These are phyloP conservation scores for Drechslerella dactyloides DNA, from an alignment of 2,329 filamentous ascomycete species.

Conservation along the genomic window DNA sequence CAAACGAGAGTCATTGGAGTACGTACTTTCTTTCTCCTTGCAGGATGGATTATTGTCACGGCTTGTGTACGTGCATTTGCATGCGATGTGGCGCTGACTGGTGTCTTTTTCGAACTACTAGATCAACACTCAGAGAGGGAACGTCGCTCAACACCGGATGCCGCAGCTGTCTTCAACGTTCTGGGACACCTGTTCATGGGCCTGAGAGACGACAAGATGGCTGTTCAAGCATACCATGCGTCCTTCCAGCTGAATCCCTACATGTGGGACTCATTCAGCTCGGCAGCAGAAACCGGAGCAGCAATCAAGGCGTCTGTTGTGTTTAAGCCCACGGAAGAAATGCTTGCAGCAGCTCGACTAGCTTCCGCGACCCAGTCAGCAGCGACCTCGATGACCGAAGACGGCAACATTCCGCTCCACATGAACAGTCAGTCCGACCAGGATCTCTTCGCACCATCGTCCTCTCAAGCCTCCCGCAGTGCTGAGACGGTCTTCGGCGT, in stretches of 20 bases:
- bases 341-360: conserved; percentile 60
- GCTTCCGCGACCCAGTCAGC: conserved; percentile 58
- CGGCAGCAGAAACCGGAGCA: conserved; percentile 77
- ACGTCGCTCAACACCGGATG: conserved; percentile 78
- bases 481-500: conserved; percentile 64
- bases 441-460: conserved; percentile 58
- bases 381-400: conserved; percentile 56
- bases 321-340: conserved; percentile 75
- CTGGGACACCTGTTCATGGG: conserved; percentile 85
- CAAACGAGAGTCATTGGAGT: conserved; percentile 76
- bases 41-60: background rate
- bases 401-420: conserved; percentile 44
- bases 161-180: conserved; percentile 80
- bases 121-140: conserved; percentile 76
- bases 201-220: conserved; percentile 79
- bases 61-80: background rate
- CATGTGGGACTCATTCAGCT: conserved; percentile 96
- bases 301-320: conserved; percentile 60
- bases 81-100: conserved; percentile 4
- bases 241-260: conserved; percentile 89
- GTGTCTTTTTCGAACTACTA: conserved; percentile 54
- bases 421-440: conserved; percentile 57
- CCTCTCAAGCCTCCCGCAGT: conserved; percentile 34
- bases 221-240: conserved; percentile 84
- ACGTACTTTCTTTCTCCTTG: conserved; percentile 60